Evolutionary conservation across 129 eudicot species (phyloP), one percentile per base, ranked within the genome.

Genomic region (Cynara cardunculus): DNA sequence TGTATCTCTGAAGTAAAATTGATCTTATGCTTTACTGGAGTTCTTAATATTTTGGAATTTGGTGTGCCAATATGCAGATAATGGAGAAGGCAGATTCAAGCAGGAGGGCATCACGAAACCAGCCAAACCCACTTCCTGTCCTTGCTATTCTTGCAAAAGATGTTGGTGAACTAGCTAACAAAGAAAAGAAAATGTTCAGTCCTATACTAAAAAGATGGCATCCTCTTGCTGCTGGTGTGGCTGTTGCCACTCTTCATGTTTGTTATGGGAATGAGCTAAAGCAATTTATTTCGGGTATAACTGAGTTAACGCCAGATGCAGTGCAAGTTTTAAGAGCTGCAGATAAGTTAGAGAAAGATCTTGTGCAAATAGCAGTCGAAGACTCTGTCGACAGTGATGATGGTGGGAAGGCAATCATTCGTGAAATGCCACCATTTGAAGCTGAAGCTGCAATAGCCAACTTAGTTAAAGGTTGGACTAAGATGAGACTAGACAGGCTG

Each of bases 21-120:
- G 24, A 56, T 56, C n/a, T 13, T 49, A 28, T 77, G 16, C 16
- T 18, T 12, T 27, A 10, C n/a, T 66, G 27, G 39, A 22, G 30
- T 37, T 31, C 39, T 25, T 18, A 25, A 35, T 69, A 26, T 16
- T 39, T 31, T 56, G 28, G 28, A 44, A 62, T 49, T 79, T 81
- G 69, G 49, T 62, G 21, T 73, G 18, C 56, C 72, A 62, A 69
- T 32, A 72, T 83, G 75, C 93, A 96, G 99, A 82, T 82, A 86
- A 96, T 96, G 99, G 99, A 96, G 84, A 89, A 90, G 78, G 99
- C 99, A 32, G 99, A 96, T 89, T 92, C 97, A 80, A 96, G 94
- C 88, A 87, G 99, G 79, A 84, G 99, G 69, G 97, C 99, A 87
- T 90, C 97, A 39, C 89, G 91, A 86, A 92, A 92, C 90, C 97